phyloP scores from a whole-genome alignment of 2,329 filamentous ascomycete species.

The Nigrospora oryzae region DNA sequence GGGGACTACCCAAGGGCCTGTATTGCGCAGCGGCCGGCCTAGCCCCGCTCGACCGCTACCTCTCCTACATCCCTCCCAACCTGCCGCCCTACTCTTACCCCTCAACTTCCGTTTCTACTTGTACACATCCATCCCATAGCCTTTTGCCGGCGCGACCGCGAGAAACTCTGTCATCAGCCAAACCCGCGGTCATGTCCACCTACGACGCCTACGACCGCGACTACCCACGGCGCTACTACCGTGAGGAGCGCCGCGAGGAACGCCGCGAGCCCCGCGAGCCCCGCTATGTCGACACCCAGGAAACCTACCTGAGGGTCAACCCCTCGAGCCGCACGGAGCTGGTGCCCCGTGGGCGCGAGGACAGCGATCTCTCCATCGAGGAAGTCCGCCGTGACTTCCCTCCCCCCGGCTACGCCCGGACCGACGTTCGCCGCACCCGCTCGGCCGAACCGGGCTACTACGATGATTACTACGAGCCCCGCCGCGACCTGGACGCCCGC shows the following conservation, averaged over 20 bases:
- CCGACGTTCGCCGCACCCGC: conserved; percentile 50
- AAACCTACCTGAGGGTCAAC: conserved; percentile 35
- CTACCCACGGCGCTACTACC: conserved; percentile 41
- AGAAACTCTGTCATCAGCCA: no score
- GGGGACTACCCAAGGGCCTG: no score
- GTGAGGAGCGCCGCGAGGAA: conserved; percentile 33
- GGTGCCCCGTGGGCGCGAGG: conserved; percentile 54
- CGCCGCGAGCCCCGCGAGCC: conserved; percentile 38
- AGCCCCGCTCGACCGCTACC: no score
- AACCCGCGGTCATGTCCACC: conserved; percentile 26
- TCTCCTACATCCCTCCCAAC: no score
- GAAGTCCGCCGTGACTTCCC: conserved; percentile 81
- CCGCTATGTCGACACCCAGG: conserved; percentile 44
- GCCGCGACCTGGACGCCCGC: conserved; percentile 13
- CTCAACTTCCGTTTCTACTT: no score
- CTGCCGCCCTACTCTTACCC: no score
- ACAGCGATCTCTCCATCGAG: conserved; percentile 69
- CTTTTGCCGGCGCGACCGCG: no score
- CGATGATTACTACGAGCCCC: conserved; percentile 49
- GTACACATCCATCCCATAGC: no score
- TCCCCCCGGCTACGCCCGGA: conserved; percentile 49
- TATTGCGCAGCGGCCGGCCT: no score
- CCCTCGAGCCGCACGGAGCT: conserved; percentile 38
- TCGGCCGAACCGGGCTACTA: conserved; percentile 55
- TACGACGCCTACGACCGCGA: conserved; percentile 50